A percentile compares a stretch with the other conserved stretches of the same genome.
Conservation (phyloP, 2,329 filamentous ascomycete genomes). For the Sclerotinia subarctica region DNA sequence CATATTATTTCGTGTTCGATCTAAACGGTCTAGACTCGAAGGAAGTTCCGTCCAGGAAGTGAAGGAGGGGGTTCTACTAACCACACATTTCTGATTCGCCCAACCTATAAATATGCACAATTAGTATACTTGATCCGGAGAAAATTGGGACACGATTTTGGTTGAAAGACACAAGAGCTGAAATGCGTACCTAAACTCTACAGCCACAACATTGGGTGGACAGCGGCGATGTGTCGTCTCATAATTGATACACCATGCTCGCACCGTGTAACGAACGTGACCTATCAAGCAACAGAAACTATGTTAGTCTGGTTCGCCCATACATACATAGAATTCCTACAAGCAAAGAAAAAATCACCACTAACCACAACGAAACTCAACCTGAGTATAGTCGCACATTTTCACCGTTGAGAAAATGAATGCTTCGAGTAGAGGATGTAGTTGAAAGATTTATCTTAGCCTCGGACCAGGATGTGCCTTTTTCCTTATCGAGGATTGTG, state of each 20-base stretch:
- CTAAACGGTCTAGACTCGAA: neutral
- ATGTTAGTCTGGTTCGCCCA: neutral
- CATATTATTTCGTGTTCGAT: slow-evolving; percentile 1
- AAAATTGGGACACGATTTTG: neutral
- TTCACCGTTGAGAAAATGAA: neutral
- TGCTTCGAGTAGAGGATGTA: neutral
- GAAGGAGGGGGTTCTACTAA: slow-evolving; percentile 23
- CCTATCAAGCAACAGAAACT: slow-evolving; percentile 29
- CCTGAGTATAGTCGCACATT: slow-evolving; percentile 60
- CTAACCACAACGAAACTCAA: slow-evolving; percentile 50
- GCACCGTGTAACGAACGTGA: slow-evolving; percentile 53
- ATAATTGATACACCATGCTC: slow-evolving; percentile 51
- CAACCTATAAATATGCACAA: slow-evolving; percentile 27
- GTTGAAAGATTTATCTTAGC: slow-evolving; percentile 9
- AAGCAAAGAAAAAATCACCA: neutral
- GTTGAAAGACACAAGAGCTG: neutral
- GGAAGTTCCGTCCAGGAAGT: neutral
- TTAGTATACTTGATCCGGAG: slow-evolving; percentile 23
- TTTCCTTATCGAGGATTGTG: slow-evolving; percentile 9
- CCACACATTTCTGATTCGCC: slow-evolving; percentile 33
- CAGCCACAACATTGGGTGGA: slow-evolving; percentile 48
- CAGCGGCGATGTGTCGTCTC: slow-evolving; percentile 53
- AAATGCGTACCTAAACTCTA: slow-evolving; percentile 32
- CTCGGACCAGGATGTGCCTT: slow-evolving; percentile 13
- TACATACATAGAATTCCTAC: neutral